phyloP scores from a whole-genome alignment of 1,284 basidiomycete genomes.

The Porphyrellus sp. region DNA sequence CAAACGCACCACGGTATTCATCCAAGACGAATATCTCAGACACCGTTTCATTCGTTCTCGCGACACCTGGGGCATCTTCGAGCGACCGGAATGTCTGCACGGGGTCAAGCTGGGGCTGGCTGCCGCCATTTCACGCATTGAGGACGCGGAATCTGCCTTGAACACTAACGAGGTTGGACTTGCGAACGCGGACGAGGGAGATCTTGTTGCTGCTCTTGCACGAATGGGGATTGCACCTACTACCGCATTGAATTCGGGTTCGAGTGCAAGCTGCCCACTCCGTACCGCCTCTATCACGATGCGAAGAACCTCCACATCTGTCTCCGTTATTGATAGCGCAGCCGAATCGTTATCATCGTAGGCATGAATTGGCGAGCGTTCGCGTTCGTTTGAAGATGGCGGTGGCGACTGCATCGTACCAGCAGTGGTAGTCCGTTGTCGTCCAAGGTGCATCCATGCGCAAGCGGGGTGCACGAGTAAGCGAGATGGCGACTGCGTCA shows the following conservation, averaged over 20 bases:
- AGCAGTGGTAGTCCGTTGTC: too few species aligned
- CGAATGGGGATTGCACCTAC: conserved; percentile 45
- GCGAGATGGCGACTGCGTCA: too few species aligned
- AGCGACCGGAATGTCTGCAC: conserved; percentile 85
- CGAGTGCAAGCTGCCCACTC: conserved; percentile 13
- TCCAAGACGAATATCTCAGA: conserved; percentile 67
- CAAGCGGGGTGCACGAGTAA: too few species aligned
- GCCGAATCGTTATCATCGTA: too few species aligned
- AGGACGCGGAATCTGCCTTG: conserved; percentile 31
- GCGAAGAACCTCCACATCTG: conserved; percentile 49
- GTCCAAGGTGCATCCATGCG: too few species aligned
- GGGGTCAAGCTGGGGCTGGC: conserved; percentile 80
- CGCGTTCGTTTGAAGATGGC: conserved; percentile 68
- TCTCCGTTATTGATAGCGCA: conserved; percentile 54
- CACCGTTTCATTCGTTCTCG: conserved; percentile 79
- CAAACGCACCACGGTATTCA: conserved; percentile 34
- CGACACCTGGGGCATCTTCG: conserved; percentile 73
- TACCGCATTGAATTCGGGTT: not conserved
- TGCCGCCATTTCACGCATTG: conserved; percentile 71
- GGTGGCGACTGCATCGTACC: too few species aligned
- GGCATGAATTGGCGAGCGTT: too few species aligned
- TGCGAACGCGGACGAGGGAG: conserved; percentile 41
- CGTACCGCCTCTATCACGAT: conserved; percentile 38
- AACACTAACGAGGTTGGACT: conserved; percentile 1
- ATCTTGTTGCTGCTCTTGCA: too few species aligned